A percentile compares a stretch with the other conserved stretches of the same genome.
Conservation (phyloP, 768 basidiomycete species). For the Dioszegia hungarica region DNA sequence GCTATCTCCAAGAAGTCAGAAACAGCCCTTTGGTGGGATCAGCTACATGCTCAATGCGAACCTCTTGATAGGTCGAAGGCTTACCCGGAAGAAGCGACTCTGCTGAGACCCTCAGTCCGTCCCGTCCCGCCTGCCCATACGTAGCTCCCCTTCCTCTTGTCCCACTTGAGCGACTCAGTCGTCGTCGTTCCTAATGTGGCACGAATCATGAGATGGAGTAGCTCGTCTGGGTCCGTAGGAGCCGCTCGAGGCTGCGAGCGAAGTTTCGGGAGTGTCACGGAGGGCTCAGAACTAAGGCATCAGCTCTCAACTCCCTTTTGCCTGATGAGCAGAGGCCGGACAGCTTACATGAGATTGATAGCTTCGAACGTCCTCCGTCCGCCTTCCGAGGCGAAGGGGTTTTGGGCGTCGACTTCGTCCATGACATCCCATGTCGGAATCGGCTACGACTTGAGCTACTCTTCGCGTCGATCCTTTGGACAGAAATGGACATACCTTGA, state of each 20-base stretch:
- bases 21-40: constrained; percentile 11
- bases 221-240: constrained; percentile 9
- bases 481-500: no score
- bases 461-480: no score
- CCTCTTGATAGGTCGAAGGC: no score
- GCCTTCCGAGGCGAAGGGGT: constrained; percentile 10
- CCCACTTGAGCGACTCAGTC: constrained; percentile 23
- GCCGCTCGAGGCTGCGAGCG: neutral
- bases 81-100: constrained; percentile 13
- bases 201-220: constrained; percentile 21
- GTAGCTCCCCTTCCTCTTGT: constrained; percentile 12
- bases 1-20: constrained; percentile 25
- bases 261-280: neutral
- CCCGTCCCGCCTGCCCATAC: constrained; percentile 12
- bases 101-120: constrained; percentile 15
- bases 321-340: no score
- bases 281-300: neutral
- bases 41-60: no score
- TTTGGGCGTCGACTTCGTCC: neutral
- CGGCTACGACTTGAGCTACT: constrained; percentile 7
- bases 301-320: neutral
- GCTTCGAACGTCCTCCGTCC: constrained; percentile 12
- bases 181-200: constrained; percentile 31
- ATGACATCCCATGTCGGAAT: constrained; percentile 19
- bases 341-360: constrained; percentile 10